Conservation (phyloP, 2,329 filamentous ascomycete species). For the Fusarium incarnatum region DNA sequence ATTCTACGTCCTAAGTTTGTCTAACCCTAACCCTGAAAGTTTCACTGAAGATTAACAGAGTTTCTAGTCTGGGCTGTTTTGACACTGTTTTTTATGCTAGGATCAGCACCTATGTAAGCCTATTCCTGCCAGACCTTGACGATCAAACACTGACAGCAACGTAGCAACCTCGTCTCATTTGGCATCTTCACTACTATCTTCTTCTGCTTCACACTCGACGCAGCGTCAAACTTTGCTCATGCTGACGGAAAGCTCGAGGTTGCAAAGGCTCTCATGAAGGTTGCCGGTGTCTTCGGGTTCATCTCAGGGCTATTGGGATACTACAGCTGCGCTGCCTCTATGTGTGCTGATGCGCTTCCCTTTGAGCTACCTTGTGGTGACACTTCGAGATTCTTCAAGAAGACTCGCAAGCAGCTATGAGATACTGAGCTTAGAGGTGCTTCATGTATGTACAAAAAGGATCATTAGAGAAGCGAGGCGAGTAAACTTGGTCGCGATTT, state of each 20-base stretch:
- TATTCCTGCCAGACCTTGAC: no score
- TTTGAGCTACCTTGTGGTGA: slow-evolving; percentile 45
- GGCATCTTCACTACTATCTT: slow-evolving; percentile 42
- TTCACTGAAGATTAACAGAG: background rate
- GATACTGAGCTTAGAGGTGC: no score
- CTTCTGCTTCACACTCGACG: slow-evolving; percentile 45
- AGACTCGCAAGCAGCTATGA: slow-evolving; percentile 18
- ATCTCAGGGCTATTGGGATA: slow-evolving; percentile 44
- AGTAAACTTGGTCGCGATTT: background rate
- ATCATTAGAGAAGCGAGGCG: background rate
- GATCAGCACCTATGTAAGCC: slow-evolving; percentile 39
- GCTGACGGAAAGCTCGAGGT: slow-evolving; percentile 42
- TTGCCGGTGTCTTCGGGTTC: slow-evolving; percentile 44
- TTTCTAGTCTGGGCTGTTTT: slow-evolving; percentile 45
- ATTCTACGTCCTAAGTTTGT: slow-evolving; percentile 45
- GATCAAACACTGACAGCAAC: background rate
- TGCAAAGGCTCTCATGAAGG: slow-evolving; percentile 30
- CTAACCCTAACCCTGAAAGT: accelerated
- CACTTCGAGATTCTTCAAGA: slow-evolving; percentile 36
- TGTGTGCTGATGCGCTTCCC: slow-evolving; percentile 44
- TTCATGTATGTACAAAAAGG: background rate
- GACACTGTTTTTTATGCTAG: slow-evolving; percentile 46
- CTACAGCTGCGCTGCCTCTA: slow-evolving; percentile 40
- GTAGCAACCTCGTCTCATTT: slow-evolving; percentile 45
- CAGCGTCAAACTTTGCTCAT: slow-evolving; percentile 37